Evolutionary conservation across 2,329 filamentous ascomycete genomes (phyloP), one percentile per base, ranked within the genome.

Genomic region (Colletotrichum phormii): DNA sequence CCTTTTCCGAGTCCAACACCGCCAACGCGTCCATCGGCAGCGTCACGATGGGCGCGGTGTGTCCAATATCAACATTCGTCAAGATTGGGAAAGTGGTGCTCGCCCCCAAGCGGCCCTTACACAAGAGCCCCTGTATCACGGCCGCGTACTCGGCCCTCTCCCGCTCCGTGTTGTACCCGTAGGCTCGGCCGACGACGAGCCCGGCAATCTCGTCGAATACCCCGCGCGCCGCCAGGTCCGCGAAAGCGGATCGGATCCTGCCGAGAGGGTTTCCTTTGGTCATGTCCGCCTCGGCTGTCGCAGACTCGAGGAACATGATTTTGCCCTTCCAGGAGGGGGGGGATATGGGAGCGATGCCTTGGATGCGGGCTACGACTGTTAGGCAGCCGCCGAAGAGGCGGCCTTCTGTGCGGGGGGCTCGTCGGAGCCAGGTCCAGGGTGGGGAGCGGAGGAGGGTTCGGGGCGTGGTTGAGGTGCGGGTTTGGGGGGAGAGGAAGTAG

Each of bases 381-480:
- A 86, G 76, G 46, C 83, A 85, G 2, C 82, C 84, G 24, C 84
- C 84, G 53, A 86, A 85, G 76, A 78, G 84, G 46, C 82, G 84
- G 1, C 87, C 88, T 8, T 85, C 72, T 0, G 79, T 79, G 57
- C 76, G 78, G 57, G 76, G 78, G 0, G 82, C 83, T 0, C 37
- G 64, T 3, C 83, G 78, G 15, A 86, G 67, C 84, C 84, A 85
- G 12, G 49, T 76, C 83, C 83, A 85, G 0, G 72, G 72, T 2
- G 78, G 73, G 5, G 77, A 79, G 0, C 79, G 77, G 0, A 64
- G 67, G 8, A 84, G 78, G 9, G 80, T 77, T 4, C 69, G 69
- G 26, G 80, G 76, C 15, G 78, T 72, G 7, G 60, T 8, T 9
- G 60, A 49, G 62, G 77, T 77, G 35, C 74, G 74, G 1, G 79